A percentile compares a stretch with the other conserved stretches of the same genome.
These are phyloP conservation scores for Heliamphora pulchella DNA, from an alignment of 179 eudicot genomes.

Conservation along the genomic window DNA sequence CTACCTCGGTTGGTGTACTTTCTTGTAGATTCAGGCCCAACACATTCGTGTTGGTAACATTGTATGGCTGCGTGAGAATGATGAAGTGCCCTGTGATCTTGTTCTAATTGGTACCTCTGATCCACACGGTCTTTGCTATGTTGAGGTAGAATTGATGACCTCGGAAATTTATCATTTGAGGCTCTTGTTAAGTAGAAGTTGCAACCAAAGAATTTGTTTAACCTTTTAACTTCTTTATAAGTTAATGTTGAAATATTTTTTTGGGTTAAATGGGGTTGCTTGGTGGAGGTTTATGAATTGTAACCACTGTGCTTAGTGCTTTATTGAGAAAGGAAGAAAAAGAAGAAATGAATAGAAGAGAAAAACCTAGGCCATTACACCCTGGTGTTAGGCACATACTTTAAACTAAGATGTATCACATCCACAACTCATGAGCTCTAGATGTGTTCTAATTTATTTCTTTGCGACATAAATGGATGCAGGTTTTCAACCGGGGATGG, in stretches of 20 bases:
- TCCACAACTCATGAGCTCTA: too few relatives aligned
- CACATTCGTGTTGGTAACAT: slow-evolving; percentile 75
- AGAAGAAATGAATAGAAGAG: slow-evolving; percentile 7
- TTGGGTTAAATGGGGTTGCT: not conserved
- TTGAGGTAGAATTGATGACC: slow-evolving; percentile 57
- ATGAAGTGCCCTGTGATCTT: slow-evolving; percentile 98
- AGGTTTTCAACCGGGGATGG: too few relatives aligned
- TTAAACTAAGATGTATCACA: too few relatives aligned
- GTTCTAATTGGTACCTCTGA: slow-evolving; percentile 90
- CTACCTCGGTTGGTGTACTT: slow-evolving; percentile 11
- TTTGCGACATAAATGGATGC: too few relatives aligned
- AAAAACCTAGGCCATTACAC: not conserved
- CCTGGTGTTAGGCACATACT: not conserved
- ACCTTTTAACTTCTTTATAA: not conserved
- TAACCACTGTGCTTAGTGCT: not conserved
- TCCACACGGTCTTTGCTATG: slow-evolving; percentile 76
- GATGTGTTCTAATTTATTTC: too few relatives aligned
- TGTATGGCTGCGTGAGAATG: slow-evolving; percentile 96
- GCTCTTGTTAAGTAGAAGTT: not conserved
- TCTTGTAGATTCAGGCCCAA: slow-evolving; percentile 78
- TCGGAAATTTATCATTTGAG: not conserved
- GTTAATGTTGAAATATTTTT: not conserved
- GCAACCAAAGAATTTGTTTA: not conserved
- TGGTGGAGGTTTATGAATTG: too few relatives aligned
- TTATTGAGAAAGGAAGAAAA: not conserved